Evolutionary conservation across 2,329 filamentous ascomycete species (phyloP), one percentile per base, ranked within the genome.

Genomic region (Aspergillus unguis): DNA sequence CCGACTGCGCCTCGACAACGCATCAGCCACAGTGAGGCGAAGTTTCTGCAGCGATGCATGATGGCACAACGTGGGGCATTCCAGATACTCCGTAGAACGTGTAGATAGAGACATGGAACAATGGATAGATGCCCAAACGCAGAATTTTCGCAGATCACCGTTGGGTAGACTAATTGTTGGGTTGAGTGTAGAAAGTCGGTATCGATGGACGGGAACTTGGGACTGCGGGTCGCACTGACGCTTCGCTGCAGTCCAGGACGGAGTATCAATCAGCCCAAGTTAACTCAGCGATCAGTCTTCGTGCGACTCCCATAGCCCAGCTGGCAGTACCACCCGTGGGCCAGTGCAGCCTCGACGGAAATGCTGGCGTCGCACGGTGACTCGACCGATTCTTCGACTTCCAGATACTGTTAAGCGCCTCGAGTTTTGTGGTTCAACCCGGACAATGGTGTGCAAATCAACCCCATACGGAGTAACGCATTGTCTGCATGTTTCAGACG

Each of bases 21-120:
- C 27, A 44, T 40, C 26, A 57, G 54, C 54, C 54, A 57, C 54
- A 49, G 33, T 49, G 48, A 53, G 54, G 54, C 51, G 48, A 44
- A 52, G 52, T 57, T 56, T 57, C 55, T 54, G 52, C 48, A 54
- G 48, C 38, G 44, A 27, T 17, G 32, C 32, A 23, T 17, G 17
- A 52, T 55, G 55, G 50, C 52, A 52, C 50, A 40, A 44, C 48
- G 27, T 27, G 43, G 33, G 38, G 36, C 36, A 6, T 17, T 17
- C 17, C 17, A 23, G 36, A 38, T 6, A 6, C 5, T 35, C 26
- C 38, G 28, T 32, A 46, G 45, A 32, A 31, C 35, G 17, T 17
- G 17, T 17, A 17, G 17, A 17, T 17, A 17, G 17, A 17, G 17
- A 17, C 17, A 17, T 17, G 17, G 17, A 17, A 17, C 17, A 17